Evolutionary conservation across 352 stramenopile species (phyloP).

Genomic region (Globisporangium polare): DNA sequence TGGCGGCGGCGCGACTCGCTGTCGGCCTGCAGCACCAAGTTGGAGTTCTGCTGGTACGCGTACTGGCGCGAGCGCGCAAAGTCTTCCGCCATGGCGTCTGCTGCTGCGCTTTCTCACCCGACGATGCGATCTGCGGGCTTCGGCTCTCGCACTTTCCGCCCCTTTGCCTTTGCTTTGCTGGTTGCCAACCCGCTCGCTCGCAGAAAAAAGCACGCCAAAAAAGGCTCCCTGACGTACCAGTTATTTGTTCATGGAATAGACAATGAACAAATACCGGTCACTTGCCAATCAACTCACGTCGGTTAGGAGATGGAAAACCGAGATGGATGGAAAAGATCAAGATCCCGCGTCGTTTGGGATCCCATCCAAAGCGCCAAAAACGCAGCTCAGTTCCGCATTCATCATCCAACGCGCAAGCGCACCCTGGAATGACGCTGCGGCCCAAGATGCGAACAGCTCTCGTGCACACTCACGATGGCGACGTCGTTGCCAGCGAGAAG

Average conservation of each 20-base stretch:
- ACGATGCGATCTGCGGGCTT: background rate
- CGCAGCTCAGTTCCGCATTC: no score
- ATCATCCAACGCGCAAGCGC: no score
- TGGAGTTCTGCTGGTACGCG: conserved; percentile 92
- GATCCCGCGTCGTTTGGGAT: background rate
- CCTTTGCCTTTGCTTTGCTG: background rate
- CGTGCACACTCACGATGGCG: background rate
- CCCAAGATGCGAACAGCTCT: background rate
- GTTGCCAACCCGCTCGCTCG: background rate
- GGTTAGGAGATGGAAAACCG: no score
- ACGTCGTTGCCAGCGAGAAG: background rate
- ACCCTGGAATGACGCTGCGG: background rate
- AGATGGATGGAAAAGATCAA: background rate
- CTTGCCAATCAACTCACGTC: no score
- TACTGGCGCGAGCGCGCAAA: conserved; percentile 88
- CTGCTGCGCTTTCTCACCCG: background rate
- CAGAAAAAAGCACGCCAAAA: background rate
- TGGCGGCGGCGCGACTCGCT: conserved; percentile 72
- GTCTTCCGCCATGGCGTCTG: conserved; percentile 80
- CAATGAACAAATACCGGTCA: background rate
- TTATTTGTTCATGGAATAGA: background rate
- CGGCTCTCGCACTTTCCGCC: no score
- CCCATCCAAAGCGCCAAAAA: no score
- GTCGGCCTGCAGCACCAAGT: conserved; percentile 93
- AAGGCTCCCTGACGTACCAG: background rate